Conservation (phyloP, 352 stramenopile genomes). For the Pelagophyceae sp. region DNA sequence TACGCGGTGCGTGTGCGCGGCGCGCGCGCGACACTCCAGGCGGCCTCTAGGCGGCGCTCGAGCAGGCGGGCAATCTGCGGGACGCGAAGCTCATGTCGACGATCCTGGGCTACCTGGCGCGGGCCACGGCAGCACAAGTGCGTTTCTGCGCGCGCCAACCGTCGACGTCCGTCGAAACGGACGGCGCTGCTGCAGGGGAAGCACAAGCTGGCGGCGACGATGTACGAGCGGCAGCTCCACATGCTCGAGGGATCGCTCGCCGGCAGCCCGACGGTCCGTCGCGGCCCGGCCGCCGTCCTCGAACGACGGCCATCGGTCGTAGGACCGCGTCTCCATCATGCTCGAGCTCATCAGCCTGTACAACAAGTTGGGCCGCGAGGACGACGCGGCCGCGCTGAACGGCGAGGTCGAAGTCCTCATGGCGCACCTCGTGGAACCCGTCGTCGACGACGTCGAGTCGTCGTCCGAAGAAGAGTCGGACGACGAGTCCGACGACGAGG, state of each 20-base stretch:
- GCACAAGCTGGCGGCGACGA: conserved; percentile 14
- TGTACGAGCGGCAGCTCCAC: conserved; percentile 17
- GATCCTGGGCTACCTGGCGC: conserved; percentile 9
- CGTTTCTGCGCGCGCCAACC: no score
- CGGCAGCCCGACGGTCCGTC: not conserved
- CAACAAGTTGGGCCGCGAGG: not conserved
- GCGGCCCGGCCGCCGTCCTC: not conserved
- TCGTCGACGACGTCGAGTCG: not conserved
- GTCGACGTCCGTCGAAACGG: no score
- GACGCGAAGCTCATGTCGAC: not conserved
- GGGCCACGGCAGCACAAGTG: not conserved
- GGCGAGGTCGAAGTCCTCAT: conserved; percentile 9
- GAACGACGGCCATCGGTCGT: not conserved
- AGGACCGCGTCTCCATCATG: not conserved
- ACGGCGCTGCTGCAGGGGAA: not conserved
- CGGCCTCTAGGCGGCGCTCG: conserved; percentile 2
- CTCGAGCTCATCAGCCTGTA: conserved; percentile 9
- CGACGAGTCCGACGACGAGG: not conserved
- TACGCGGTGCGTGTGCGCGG: not conserved
- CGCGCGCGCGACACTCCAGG: not conserved
- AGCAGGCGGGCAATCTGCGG: not conserved
- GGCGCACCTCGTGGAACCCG: not conserved
- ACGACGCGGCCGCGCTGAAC: not conserved
- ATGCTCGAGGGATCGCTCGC: not conserved
- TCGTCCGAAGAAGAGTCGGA: not conserved